Evolutionary conservation across 129 eudicot species (phyloP).

Genomic region (Logfia minima): DNA sequence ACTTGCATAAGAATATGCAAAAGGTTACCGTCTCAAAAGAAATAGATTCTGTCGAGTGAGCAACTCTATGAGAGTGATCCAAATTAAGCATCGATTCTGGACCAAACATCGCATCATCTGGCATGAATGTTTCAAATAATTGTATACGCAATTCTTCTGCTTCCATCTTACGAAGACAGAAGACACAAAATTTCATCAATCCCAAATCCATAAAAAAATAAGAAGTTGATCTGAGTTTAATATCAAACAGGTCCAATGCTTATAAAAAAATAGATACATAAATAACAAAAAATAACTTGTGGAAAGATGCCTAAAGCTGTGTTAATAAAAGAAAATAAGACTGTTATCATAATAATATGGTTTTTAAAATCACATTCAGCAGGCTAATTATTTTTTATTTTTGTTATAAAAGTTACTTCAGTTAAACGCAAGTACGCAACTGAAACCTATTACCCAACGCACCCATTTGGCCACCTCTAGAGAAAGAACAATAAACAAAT

Average conservation of each 20-base stretch:
- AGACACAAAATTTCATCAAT: background rate
- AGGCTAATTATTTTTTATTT: background rate
- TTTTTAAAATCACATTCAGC: background rate
- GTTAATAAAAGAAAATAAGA: background rate
- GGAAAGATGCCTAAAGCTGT: background rate
- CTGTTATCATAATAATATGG: background rate
- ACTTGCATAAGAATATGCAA: slow-evolving; percentile 4
- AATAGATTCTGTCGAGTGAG: slow-evolving; percentile 65
- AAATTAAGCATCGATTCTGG: slow-evolving; percentile 59
- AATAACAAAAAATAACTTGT: background rate
- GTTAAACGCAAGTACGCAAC: background rate
- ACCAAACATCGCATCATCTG: slow-evolving; percentile 83
- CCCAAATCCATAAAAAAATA: background rate
- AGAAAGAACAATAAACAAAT: background rate
- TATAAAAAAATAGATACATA: background rate
- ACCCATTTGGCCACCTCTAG: background rate
- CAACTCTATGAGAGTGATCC: slow-evolving; percentile 52
- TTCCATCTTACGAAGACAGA: slow-evolving; percentile 49
- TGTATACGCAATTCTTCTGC: slow-evolving; percentile 59
- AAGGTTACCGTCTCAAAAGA: slow-evolving; percentile 70
- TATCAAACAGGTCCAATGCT: background rate
- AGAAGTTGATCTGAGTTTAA: background rate
- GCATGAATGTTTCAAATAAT: slow-evolving; percentile 65
- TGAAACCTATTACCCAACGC: background rate
- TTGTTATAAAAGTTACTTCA: background rate